Percentiles rank a stretch among this genome's conserved stretches.
Conservation (phyloP, 2,329 filamentous ascomycete species). For the Colletotrichum kahawae region DNA sequence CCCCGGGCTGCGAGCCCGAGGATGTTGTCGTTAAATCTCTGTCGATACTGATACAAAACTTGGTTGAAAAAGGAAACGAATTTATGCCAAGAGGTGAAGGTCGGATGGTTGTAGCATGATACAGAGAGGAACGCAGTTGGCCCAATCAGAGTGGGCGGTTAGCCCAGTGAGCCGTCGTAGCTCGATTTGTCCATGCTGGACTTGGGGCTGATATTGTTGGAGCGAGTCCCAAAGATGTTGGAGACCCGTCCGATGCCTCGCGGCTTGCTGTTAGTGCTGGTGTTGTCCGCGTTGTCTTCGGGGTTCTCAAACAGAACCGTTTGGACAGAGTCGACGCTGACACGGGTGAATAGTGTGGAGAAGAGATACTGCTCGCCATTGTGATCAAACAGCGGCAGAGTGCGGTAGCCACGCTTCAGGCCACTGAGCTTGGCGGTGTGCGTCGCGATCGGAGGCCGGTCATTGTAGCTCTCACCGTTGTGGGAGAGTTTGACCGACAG, state of each 20-base stretch:
- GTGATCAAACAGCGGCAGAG: constrained; percentile 85
- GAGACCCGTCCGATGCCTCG: constrained; percentile 54
- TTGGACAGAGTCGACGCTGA: constrained; percentile 68
- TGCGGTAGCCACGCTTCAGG: constrained; percentile 90
- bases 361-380: constrained; percentile 94
- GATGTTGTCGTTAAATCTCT: constrained; percentile 15
- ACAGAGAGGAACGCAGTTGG: background rate
- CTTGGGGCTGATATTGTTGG: constrained; percentile 54
- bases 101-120: background rate
- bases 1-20: constrained; percentile 4
- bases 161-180: constrained; percentile 41
- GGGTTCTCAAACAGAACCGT: constrained; percentile 60
- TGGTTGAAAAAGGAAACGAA: constrained; percentile 3
- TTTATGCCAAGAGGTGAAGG: constrained; percentile 20
- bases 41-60: constrained; percentile 21
- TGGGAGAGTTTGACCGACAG: constrained; percentile 90
- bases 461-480: constrained; percentile 74
- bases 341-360: constrained; percentile 90
- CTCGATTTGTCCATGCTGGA: constrained; percentile 54
- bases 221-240: constrained; percentile 60
- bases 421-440: constrained; percentile 93
- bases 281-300: constrained; percentile 32
- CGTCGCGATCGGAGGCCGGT: constrained; percentile 74
- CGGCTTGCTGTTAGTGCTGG: constrained; percentile 53
- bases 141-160: background rate